A percentile compares a stretch with the other conserved stretches of the same genome.
phyloP scores from a whole-genome alignment of 2,329 filamentous ascomycete genomes.

The Paracamarosporium sp. region DNA sequence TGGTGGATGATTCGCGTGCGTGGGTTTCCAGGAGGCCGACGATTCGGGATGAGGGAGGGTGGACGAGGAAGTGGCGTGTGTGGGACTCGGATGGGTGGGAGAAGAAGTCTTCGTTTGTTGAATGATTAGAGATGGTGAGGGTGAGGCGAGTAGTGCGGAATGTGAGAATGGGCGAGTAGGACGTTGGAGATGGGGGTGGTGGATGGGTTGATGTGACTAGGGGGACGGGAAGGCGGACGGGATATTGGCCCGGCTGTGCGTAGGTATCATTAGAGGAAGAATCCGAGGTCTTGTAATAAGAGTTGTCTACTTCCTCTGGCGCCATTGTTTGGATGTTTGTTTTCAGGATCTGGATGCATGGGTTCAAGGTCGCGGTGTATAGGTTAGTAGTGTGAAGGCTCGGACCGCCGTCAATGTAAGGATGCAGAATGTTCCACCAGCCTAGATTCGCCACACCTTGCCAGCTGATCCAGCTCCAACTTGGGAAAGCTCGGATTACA shows the following conservation, averaged over 20 bases:
- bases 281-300: neutral
- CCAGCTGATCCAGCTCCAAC: constrained; percentile 4
- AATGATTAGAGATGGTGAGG: neutral
- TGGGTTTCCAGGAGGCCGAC: neutral
- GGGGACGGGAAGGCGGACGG: neutral
- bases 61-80: neutral
- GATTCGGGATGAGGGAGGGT: neutral
- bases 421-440: neutral
- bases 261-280: neutral
- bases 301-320: neutral
- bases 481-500: neutral
- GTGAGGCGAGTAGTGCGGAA: neutral
- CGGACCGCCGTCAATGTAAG: neutral
- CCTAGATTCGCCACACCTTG: neutral
- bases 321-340: neutral
- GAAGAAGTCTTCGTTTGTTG: neutral
- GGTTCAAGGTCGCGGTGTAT: neutral
- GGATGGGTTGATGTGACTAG: neutral
- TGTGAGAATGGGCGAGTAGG: neutral
- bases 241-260: neutral
- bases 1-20: neutral
- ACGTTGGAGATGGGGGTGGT: neutral
- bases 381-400: neutral
- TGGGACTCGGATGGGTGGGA: neutral
- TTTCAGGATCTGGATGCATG: neutral